These are phyloP conservation scores for Fusarium concolor DNA, from an alignment of 2,329 filamentous ascomycete species.

Conservation along the genomic window DNA sequence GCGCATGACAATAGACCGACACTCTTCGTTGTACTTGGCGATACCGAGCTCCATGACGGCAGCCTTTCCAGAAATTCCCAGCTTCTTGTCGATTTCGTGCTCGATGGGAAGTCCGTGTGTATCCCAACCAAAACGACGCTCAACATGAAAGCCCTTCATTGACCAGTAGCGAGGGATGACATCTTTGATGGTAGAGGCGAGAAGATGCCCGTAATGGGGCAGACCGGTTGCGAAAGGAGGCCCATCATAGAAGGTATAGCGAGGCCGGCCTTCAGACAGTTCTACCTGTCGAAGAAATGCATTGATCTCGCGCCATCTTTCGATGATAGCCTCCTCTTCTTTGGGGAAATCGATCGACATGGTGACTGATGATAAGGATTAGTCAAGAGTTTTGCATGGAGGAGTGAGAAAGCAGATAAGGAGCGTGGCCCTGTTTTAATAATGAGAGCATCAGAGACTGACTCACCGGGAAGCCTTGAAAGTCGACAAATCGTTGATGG, in stretches of 20 bases:
- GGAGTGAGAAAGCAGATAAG: neutral
- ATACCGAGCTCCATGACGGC: constrained; percentile 89
- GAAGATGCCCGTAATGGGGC: constrained; percentile 76
- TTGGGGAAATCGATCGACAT: constrained; percentile 95
- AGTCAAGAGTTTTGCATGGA: constrained; percentile 11
- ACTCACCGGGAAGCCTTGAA: constrained; percentile 34
- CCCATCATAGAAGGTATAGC: constrained; percentile 96
- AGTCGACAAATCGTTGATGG: constrained; percentile 37
- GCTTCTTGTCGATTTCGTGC: constrained; percentile 97
- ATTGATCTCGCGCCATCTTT: constrained; percentile 90
- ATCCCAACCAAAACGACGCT: constrained; percentile 94
- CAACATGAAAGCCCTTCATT: constrained; percentile 94
- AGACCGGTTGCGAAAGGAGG: constrained; percentile 81
- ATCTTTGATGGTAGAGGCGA: constrained; percentile 96
- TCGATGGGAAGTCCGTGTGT: constrained; percentile 94
- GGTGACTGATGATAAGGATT: constrained; percentile 35
- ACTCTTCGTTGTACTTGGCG: constrained; percentile 91
- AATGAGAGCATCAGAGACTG: neutral
- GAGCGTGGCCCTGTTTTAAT: neutral
- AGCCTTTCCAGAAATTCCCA: constrained; percentile 87
- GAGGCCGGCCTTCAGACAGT: constrained; percentile 82
- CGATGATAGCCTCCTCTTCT: constrained; percentile 87
- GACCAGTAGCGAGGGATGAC: constrained; percentile 97
- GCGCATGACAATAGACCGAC: constrained; percentile 91
- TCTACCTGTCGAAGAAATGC: constrained; percentile 89